Evolutionary conservation across 331 rosid genomes (phyloP).

Genomic region (Quercus phellos): DNA sequence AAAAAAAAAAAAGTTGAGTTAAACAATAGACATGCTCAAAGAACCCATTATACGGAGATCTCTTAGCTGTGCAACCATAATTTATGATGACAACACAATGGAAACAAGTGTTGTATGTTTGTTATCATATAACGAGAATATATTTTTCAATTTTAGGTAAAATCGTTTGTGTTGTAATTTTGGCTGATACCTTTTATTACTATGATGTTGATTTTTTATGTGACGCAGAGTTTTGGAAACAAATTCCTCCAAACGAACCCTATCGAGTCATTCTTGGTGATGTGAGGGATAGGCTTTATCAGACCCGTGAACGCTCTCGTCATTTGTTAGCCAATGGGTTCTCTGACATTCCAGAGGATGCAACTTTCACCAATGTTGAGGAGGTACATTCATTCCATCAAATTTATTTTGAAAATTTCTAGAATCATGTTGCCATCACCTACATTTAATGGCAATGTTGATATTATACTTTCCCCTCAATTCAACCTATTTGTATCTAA

Average conservation of each 20-base stretch:
- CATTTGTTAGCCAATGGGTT: slow-evolving; percentile 70
- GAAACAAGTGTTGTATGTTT: slow-evolving; percentile 13
- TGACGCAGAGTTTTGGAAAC: slow-evolving; percentile 86
- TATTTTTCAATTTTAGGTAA: background rate
- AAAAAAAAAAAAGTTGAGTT: background rate
- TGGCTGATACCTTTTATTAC: background rate
- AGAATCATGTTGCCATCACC: background rate
- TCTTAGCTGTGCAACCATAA: background rate
- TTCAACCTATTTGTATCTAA: background rate
- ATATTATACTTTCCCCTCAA: slow-evolving; percentile 4
- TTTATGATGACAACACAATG: background rate
- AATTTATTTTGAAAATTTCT: background rate
- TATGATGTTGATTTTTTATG: slow-evolving; percentile 5
- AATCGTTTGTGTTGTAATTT: background rate
- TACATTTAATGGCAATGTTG: background rate
- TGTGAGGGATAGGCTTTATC: slow-evolving; percentile 88
- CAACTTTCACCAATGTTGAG: slow-evolving; percentile 75
- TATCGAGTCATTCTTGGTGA: slow-evolving; percentile 93
- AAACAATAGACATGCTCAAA: background rate
- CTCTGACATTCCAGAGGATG: slow-evolving; percentile 93
- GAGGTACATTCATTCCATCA: slow-evolving; percentile 40
- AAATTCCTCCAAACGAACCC: slow-evolving; percentile 79
- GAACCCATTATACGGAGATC: background rate
- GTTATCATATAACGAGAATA: background rate
- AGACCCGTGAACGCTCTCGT: slow-evolving; percentile 95